phyloP scores from a whole-genome alignment of 2,329 filamentous ascomycete species.

The Pyrenochaeta sp. region DNA sequence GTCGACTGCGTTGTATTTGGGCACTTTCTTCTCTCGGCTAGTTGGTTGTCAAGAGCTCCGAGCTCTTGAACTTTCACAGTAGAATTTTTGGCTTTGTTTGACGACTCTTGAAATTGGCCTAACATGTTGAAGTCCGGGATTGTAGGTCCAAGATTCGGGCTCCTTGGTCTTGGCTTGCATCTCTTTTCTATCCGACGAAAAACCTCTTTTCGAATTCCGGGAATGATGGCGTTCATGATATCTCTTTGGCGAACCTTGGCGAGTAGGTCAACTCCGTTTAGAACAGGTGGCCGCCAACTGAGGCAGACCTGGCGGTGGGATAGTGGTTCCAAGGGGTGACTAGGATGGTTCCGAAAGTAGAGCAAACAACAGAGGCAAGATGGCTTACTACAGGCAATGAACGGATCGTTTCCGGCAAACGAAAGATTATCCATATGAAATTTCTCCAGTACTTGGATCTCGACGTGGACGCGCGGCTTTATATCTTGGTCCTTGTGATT shows the following conservation, averaged over 20 bases:
- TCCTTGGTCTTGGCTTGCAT: constrained; percentile 9
- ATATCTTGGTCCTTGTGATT: constrained; percentile 36
- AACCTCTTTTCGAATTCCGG: constrained; percentile 20
- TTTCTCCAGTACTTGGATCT: constrained; percentile 59
- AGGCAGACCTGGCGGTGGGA: constrained; percentile 53
- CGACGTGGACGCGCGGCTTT: constrained; percentile 53
- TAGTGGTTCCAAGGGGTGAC: constrained; percentile 22
- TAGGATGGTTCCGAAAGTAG: constrained; percentile 56
- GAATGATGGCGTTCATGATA: constrained; percentile 22
- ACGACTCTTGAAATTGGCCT: no score
- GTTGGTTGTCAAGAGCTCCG: no score
- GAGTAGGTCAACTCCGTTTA: constrained; percentile 1
- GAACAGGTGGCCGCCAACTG: constrained; percentile 53
- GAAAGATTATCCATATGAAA: constrained; percentile 47
- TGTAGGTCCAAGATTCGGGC: constrained; percentile 7
- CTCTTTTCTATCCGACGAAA: constrained; percentile 18
- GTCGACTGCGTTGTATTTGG: no score
- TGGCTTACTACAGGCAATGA: constrained; percentile 62
- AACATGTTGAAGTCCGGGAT: no score
- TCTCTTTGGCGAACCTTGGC: constrained; percentile 11
- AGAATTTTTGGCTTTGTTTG: no score
- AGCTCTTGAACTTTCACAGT: no score
- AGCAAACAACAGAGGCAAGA: constrained; percentile 61
- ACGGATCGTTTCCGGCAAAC: constrained; percentile 55
- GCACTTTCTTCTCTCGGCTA: no score